These are phyloP conservation scores for Podaxis sp. DNA, from an alignment of 768 basidiomycete genomes.

Conservation along the genomic window DNA sequence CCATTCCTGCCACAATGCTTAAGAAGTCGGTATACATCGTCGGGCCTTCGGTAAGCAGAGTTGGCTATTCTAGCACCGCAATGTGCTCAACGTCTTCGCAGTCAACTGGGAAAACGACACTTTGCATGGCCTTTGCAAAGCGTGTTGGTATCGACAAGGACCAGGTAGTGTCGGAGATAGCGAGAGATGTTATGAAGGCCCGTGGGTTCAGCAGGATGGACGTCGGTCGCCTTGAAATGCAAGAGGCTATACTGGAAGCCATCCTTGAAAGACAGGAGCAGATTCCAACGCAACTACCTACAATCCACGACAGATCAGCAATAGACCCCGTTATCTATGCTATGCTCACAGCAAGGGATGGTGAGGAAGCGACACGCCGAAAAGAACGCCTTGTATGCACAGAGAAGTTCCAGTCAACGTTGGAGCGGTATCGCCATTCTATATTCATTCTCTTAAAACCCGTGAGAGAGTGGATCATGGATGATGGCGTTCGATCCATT, in stretches of 20 bases:
- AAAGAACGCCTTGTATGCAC: slow-evolving; percentile 34
- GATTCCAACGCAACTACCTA: slow-evolving; percentile 20
- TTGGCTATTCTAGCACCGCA: background rate
- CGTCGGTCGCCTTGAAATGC: slow-evolving; percentile 56
- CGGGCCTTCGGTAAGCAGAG: slow-evolving; percentile 47
- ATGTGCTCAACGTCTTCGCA: slow-evolving; percentile 19
- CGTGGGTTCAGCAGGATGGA: slow-evolving; percentile 55
- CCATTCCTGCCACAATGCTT: slow-evolving; percentile 7
- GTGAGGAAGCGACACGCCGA: slow-evolving; percentile 34
- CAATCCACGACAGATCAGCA: slow-evolving; percentile 58
- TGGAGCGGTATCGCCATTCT: slow-evolving; percentile 45
- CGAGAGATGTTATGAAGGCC: slow-evolving; percentile 53
- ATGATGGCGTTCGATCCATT: slow-evolving; percentile 61
- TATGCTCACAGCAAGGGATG: slow-evolving; percentile 41
- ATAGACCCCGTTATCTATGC: slow-evolving; percentile 68
- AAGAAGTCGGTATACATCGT: slow-evolving; percentile 42
- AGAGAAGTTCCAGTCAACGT: slow-evolving; percentile 38
- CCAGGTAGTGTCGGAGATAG: slow-evolving; percentile 60
- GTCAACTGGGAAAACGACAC: slow-evolving; percentile 72
- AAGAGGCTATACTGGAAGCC: slow-evolving; percentile 57
- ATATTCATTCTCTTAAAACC: slow-evolving; percentile 55
- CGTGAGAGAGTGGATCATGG: slow-evolving; percentile 58
- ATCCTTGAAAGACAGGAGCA: slow-evolving; percentile 48
- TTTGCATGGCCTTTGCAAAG: slow-evolving; percentile 51
- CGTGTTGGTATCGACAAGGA: slow-evolving; percentile 36